Percentiles rank a stretch among this genome's conserved stretches.
phyloP scores from a whole-genome alignment of 2,329 filamentous ascomycete species.

The Colletotrichum sp. region DNA sequence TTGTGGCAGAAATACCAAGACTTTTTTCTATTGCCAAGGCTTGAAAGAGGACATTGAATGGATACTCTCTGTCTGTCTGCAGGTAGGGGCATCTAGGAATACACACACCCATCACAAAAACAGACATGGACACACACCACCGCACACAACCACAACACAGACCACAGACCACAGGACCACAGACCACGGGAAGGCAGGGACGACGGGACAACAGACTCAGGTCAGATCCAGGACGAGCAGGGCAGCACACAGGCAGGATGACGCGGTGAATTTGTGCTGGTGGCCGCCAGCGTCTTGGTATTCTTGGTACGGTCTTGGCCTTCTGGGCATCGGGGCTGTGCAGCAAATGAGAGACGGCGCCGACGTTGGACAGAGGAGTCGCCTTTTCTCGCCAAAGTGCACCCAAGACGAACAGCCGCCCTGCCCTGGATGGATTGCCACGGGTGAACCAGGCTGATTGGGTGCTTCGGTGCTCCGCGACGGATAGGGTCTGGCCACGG shows the following conservation, averaged over 20 bases:
- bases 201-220: not conserved
- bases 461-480: not conserved
- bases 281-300: slow-evolving; percentile 23
- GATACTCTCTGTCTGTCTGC: not conserved
- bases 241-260: not conserved
- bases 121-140: not conserved
- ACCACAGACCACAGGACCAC: not conserved
- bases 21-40: not conserved
- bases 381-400: not conserved
- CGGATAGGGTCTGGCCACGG: not conserved
- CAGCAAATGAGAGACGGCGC: slow-evolving; percentile 19
- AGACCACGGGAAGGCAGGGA: not conserved
- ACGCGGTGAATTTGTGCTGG: slow-evolving; percentile 21
- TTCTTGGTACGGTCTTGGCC: slow-evolving; percentile 23
- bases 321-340: slow-evolving; percentile 25
- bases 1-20: not conserved
- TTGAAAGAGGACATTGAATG: not conserved
- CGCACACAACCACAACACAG: not conserved
- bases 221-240: not conserved
- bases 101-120: not conserved
- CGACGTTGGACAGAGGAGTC: not conserved
- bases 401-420: not conserved
- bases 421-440: not conserved
- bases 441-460: not conserved
- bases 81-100: not conserved